Conservation (phyloP, 352 stramenopile species). For the Globisporangium uncinulatum region DNA sequence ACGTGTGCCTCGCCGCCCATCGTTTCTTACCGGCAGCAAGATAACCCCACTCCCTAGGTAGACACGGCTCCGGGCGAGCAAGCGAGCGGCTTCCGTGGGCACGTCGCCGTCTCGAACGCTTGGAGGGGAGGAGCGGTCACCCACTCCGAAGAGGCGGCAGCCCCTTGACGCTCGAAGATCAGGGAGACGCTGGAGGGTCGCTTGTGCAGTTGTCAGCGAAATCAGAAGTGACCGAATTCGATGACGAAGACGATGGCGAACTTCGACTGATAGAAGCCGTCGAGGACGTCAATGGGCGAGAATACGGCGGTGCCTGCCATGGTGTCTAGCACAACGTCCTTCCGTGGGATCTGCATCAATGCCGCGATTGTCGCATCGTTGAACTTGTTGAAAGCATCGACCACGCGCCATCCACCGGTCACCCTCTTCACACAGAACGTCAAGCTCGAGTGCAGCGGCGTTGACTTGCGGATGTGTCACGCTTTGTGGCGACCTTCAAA, state of each 20-base stretch:
- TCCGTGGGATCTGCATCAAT: constrained; percentile 23
- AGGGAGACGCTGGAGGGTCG: no score
- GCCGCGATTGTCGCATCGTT: constrained; percentile 22
- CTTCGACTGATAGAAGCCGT: constrained; percentile 23
- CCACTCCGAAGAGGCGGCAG: no score
- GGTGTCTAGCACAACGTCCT: constrained; percentile 20
- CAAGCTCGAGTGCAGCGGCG: constrained; percentile 14
- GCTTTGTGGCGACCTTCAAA: constrained; percentile 13
- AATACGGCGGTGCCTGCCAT: constrained; percentile 25
- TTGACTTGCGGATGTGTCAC: constrained; percentile 13
- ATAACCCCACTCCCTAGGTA: no score
- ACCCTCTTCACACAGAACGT: constrained; percentile 28
- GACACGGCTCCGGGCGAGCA: no score
- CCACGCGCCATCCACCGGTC: constrained; percentile 17
- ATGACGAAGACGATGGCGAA: constrained; percentile 5
- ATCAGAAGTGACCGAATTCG: no score
- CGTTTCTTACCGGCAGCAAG: no score
- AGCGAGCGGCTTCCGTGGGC: no score
- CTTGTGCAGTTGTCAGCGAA: no score
- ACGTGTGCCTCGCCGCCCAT: no score
- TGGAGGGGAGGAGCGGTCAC: no score
- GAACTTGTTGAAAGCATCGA: constrained; percentile 30
- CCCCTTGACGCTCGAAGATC: no score
- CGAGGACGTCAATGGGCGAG: constrained; percentile 19
- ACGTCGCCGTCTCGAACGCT: no score